A percentile compares a stretch with the other conserved stretches of the same genome.
These are phyloP conservation scores for Picea sitchensis DNA, from an alignment of 75 land plant genomes.

Conservation along the genomic window DNA sequence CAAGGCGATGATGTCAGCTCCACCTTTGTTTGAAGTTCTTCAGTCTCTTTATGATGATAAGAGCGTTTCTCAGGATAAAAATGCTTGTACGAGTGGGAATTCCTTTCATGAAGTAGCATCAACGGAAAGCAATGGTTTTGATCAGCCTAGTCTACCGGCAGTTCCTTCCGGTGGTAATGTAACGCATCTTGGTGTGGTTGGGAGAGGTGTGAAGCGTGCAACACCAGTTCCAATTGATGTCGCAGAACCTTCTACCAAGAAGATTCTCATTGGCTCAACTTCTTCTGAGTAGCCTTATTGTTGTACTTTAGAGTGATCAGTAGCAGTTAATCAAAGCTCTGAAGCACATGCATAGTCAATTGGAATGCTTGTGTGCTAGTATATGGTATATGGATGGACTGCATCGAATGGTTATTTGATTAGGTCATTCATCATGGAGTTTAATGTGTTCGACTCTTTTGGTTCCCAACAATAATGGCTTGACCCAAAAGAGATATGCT, in stretches of 20 bases:
- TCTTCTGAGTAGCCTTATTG: too few species aligned
- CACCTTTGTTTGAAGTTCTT: constrained; percentile 59
- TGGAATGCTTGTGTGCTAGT: too few species aligned
- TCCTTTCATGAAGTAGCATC: constrained; percentile 14
- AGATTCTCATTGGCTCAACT: constrained; percentile 9
- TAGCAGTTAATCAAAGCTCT: too few species aligned
- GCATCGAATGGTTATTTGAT: too few species aligned
- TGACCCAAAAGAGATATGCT: too few species aligned
- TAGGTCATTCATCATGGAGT: too few species aligned
- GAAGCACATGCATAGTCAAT: too few species aligned
- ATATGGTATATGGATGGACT: too few species aligned
- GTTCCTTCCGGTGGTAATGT: constrained; percentile 52
- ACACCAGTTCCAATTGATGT: constrained; percentile 27
- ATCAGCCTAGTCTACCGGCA: constrained; percentile 41
- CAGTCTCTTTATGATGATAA: constrained; percentile 31
- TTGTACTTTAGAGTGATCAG: too few species aligned
- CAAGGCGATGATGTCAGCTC: constrained; percentile 52
- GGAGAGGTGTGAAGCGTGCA: constrained; percentile 92
- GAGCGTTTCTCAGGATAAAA: constrained; percentile 29
- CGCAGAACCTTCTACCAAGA: constrained; percentile 31
- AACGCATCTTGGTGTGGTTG: constrained; percentile 93
- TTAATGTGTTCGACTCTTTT: too few species aligned
- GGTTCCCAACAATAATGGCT: too few species aligned
- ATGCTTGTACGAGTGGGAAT: constrained; percentile 20
- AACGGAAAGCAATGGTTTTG: constrained; percentile 18